These are phyloP conservation scores for Physocladia obscura DNA, from an alignment of 192 early-diverging fungal species.

Conservation along the genomic window DNA sequence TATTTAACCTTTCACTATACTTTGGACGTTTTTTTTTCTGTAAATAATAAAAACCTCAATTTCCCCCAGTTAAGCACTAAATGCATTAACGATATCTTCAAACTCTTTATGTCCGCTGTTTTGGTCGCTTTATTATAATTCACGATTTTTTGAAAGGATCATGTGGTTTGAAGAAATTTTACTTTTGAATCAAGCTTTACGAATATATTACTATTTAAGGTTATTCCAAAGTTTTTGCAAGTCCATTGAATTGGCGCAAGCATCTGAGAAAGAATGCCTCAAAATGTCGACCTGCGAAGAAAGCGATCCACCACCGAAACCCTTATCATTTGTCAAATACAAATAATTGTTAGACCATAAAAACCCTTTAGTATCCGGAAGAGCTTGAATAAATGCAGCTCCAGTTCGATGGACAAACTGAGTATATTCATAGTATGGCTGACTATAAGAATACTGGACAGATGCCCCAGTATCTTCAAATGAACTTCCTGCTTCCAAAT, in stretches of 20 bases:
- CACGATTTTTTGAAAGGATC: too few species aligned
- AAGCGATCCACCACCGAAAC: not conserved
- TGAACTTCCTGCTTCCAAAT: conserved; percentile 81
- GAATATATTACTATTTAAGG: not conserved
- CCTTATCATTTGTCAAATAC: conserved; percentile 32
- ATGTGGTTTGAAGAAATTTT: not conserved
- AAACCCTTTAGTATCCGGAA: conserved; percentile 64
- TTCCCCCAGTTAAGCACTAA: too few species aligned
- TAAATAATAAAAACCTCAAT: too few species aligned
- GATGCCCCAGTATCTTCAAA: conserved; percentile 67
- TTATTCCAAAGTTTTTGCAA: not conserved
- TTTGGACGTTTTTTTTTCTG: too few species aligned
- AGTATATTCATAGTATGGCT: conserved; percentile 70
- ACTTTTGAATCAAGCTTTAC: not conserved
- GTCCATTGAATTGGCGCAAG: not conserved
- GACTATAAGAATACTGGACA: conserved; percentile 59
- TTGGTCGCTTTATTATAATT: too few species aligned
- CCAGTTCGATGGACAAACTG: conserved; percentile 92
- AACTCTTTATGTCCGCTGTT: too few species aligned
- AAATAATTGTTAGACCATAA: conserved; percentile 88
- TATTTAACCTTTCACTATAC: too few species aligned
- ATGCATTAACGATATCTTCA: too few species aligned
- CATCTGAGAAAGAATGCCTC: not conserved
- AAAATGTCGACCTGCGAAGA: not conserved
- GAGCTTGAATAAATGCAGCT: conserved; percentile 88